Evolutionary conservation across 495 filamentous ascomycete genomes (phyloP), one percentile per base, ranked within the genome.

Genomic region (Halenospora varia): DNA sequence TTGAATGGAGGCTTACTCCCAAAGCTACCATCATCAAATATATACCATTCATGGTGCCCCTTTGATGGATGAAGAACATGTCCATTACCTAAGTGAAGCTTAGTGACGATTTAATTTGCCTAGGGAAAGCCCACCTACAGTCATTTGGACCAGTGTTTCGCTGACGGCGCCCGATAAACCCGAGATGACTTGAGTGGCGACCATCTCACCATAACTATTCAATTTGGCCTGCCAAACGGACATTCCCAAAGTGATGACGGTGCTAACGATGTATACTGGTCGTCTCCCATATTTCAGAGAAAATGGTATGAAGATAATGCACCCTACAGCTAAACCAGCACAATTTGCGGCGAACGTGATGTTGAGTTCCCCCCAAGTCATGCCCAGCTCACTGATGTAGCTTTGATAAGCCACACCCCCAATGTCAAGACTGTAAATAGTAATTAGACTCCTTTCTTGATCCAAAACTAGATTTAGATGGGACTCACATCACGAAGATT

Each of bases 31-130:
- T 61, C 22, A 73, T 68, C 1, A 77, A 59, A 54, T 74, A 77
- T 49, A 70, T 66, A 0, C 62, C 66, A 51, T 77, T 78, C 68
- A 75, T 71, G 0, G 68, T 66, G 0, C 66, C 77, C 41, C 71
- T 72, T 55, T 77, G 72, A 54, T 79, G 77, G 3, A 78, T 72
- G 51, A 80, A 80, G 62, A 75, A 80, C 46, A 80, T 40, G 53
- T 79, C 76, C 0, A 71, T 69, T 17, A 78, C 66, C 0, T 74
- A 76, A 46, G 77, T 71, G 55, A 75, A 73, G 22, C 73, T 67
- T 8, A 76, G 40, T 2, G 68, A 63, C 42, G 78, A 74, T 25
- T 57, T 66, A 22, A 19, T 25, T 13, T 3, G 23, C 10, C 4
- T 18, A 19, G 23, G 19, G 40, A 48, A 41, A 4, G 2, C 29